Evolutionary conservation across 768 basidiomycete species (phyloP).

Genomic region (Pulveroboletus sp.): DNA sequence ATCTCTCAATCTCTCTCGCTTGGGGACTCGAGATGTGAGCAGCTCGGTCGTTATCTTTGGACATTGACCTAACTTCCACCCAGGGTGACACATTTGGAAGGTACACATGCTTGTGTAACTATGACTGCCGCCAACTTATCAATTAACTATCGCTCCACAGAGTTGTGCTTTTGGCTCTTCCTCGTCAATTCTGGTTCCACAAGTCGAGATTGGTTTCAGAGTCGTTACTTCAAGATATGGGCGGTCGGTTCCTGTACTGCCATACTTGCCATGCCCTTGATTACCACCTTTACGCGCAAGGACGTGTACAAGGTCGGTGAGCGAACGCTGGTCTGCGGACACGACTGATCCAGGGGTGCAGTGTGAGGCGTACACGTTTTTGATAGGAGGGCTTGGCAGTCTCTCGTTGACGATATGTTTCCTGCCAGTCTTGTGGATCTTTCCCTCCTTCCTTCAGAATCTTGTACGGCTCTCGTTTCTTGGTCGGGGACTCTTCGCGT

Average conservation of each 20-base stretch:
- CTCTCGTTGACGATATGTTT: constrained; percentile 71
- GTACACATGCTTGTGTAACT: constrained; percentile 32
- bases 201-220: constrained; percentile 75
- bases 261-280: constrained; percentile 61
- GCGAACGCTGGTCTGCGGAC: background rate
- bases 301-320: constrained; percentile 54
- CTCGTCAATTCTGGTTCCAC: constrained; percentile 59
- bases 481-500: background rate
- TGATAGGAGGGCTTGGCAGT: constrained; percentile 67
- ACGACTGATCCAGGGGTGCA: constrained; percentile 27
- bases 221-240: constrained; percentile 73
- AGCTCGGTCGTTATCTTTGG: background rate
- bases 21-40: constrained; percentile 77
- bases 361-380: constrained; percentile 66
- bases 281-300: constrained; percentile 57
- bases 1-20: constrained; percentile 55
- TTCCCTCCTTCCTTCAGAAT: constrained; percentile 58
- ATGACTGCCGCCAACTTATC: background rate
- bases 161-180: constrained; percentile 86
- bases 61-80: background rate
- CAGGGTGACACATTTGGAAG: constrained; percentile 79
- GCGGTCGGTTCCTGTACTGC: constrained; percentile 56
- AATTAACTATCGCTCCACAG: constrained; percentile 32
- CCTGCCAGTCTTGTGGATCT: constrained; percentile 64
- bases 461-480: constrained; percentile 42